These are phyloP conservation scores for Chaetomium sp. DNA, from an alignment of 2,329 filamentous ascomycete species.

Conservation along the genomic window DNA sequence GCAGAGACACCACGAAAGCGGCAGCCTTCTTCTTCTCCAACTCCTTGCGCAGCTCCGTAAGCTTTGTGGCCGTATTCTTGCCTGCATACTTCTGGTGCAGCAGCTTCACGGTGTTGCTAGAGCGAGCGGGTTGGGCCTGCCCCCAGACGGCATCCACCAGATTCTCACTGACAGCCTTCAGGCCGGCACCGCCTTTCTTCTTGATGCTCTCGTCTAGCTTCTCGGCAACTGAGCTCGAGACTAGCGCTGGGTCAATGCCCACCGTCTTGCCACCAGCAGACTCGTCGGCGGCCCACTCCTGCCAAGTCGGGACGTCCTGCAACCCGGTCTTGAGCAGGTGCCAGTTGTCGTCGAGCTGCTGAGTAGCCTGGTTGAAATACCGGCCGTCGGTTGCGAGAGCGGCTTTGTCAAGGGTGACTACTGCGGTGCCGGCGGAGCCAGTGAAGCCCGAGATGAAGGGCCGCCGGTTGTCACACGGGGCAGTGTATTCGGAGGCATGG, in stretches of 20 bases:
- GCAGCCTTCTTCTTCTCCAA: conserved; percentile 82
- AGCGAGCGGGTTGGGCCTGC: conserved; percentile 62
- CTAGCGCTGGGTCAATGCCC: conserved; percentile 81
- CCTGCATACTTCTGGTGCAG: conserved; percentile 70
- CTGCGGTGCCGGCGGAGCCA: conserved; percentile 87
- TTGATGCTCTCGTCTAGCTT: conserved; percentile 82
- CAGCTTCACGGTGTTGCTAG: conserved; percentile 68
- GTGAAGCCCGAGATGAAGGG: conserved; percentile 91
- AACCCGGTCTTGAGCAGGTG: conserved; percentile 84
- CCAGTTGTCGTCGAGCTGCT: conserved; percentile 91
- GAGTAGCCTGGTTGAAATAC: conserved; percentile 94
- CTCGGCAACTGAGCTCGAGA: conserved; percentile 57
- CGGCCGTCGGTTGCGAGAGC: conserved; percentile 90
- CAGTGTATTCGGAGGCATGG: conserved; percentile 97
- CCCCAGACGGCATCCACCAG: conserved; percentile 91
- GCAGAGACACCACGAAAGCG: conserved; percentile 86
- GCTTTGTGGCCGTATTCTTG: conserved; percentile 74
- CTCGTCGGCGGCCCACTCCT: conserved; percentile 89
- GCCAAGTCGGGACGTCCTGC: conserved; percentile 92
- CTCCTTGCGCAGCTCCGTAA: conserved; percentile 82
- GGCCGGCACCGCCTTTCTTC: conserved; percentile 72
- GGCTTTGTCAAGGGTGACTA: conserved; percentile 79
- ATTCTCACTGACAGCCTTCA: conserved; percentile 72
- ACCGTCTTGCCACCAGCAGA: conserved; percentile 81
- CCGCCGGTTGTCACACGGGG: conserved; percentile 85